A percentile compares a stretch with the other conserved stretches of the same genome.
Evolutionary conservation across 495 filamentous ascomycete genomes (phyloP).

Genomic region (Lepraria neglecta): DNA sequence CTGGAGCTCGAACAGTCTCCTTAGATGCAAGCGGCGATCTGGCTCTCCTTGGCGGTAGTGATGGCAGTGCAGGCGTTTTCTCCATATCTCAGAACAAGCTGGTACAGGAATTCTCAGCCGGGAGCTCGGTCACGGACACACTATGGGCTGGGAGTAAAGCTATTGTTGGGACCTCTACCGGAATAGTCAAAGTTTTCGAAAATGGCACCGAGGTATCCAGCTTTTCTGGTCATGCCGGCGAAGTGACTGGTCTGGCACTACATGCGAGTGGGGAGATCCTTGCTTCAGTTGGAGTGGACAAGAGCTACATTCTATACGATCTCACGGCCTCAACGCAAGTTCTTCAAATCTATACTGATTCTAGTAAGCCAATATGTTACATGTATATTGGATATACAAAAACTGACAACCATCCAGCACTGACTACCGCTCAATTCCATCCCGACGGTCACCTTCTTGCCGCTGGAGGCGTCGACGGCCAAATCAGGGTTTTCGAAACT

Average conservation of each 20-base stretch:
- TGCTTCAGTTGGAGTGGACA: slow-evolving; percentile 83
- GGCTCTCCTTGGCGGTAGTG: slow-evolving; percentile 70
- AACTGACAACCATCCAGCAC: slow-evolving; percentile 49
- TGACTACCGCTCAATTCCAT: slow-evolving; percentile 80
- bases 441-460: slow-evolving; percentile 94
- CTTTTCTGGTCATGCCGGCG: slow-evolving; percentile 73
- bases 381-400: not conserved
- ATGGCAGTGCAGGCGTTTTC: slow-evolving; percentile 74
- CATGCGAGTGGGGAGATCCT: slow-evolving; percentile 83
- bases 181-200: slow-evolving; percentile 73
- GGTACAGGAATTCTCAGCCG: slow-evolving; percentile 57
- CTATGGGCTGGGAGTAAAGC: slow-evolving; percentile 68
- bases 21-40: slow-evolving; percentile 59
- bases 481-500: slow-evolving; percentile 81
- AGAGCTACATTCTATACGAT: slow-evolving; percentile 91
- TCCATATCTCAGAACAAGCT: slow-evolving; percentile 65
- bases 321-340: slow-evolving; percentile 57
- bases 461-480: slow-evolving; percentile 64
- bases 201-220: slow-evolving; percentile 55
- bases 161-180: slow-evolving; percentile 67
- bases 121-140: slow-evolving; percentile 68
- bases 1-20: slow-evolving; percentile 59
- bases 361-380: slow-evolving; percentile 53
- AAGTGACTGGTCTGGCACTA: slow-evolving; percentile 65
- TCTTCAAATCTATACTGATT: slow-evolving; percentile 72